Evolutionary conservation across 2,329 filamentous ascomycete species (phyloP), one percentile per base, ranked within the genome.

Genomic region (Mycosphaerelloides madeirae): DNA sequence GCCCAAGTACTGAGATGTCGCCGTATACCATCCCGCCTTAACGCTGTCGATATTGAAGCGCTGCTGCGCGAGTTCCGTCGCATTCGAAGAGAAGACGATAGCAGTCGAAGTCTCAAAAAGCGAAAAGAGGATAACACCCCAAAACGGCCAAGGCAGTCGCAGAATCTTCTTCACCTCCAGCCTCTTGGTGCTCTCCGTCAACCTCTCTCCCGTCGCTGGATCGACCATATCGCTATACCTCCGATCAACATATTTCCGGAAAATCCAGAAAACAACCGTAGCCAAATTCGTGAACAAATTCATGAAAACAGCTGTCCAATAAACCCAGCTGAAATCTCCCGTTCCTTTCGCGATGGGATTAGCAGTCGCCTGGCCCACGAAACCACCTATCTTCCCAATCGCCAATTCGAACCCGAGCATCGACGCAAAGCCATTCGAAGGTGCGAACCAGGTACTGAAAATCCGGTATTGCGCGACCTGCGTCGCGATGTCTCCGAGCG

Each of bases 381-480:
- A 81, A 0, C 72, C 72, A 2, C 79, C 79, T 7, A 83, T 75
- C 58, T 81, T 82, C 14, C 77, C 77, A 41, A 83, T 72, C 0
- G 72, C 77, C 0, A 83, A 67, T 57, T 83, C 79, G 3, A 83
- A 74, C 0, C 73, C 79, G 0, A 83, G 67, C 0, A 79, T 83
- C 0, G 78, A 79, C 0, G 79, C 80, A 55, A 83, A 83, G 1
- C 79, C 79, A 44, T 77, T 73, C 6, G 70, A 78, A 0, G 79
- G 80, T 0, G 79, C 70, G 49, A 83, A 83, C 79, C 79, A 83
- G 0, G 77, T 79, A 0, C 77, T 80, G 53, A 83, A 83, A 49
- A 83, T 74, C 48, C 81, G 80, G 59, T 82, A 83, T 57, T 82
- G 78, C 0, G 80, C 80, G 22, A 81, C 71, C 52, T 83, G 79